Evolutionary conservation across 2,329 filamentous ascomycete species (phyloP), one percentile per base, ranked within the genome.

Genomic region (Sclerotinia trifoliorum): DNA sequence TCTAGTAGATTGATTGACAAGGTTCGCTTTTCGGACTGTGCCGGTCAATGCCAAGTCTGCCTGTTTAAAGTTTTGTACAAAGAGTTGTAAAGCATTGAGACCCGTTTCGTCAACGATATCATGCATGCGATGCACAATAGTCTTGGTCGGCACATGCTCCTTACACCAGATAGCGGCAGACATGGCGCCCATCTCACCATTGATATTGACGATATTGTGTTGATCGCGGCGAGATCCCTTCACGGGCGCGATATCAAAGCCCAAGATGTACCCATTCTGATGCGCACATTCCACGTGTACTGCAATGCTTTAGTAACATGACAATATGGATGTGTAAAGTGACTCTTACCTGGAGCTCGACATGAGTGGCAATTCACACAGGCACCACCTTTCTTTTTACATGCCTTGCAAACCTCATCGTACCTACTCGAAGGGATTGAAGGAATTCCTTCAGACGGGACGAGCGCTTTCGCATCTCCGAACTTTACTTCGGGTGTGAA

Each of bases 401-500:
- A 99, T 24, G 92, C 83, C 78, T 93, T 92, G 83, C 95, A 99
- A 7, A 85, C 81, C 72, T 93, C 90, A 4, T 67, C 65, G 26
- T 91, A 96, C 72, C 88, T 87, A 48, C 86, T 81, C 48, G 86
- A 83, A 1, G 91, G 86, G 69, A 99, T 94, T 8, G 91, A 89
- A 5, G 91, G 90, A 71, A 99, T 93, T 26, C 94, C 94, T 80
- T 99, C 95, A 2, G 92, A 93, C 44, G 93, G 90, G 73, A 93
- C 91, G 46, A 99, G 81, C 24, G 90, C 88, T 75, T 89, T 88
- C 24, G 93, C 90, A 74, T 92, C 92, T 71, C 91, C 94, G 78
- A 97, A 99, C 76, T 94, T 95, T 75, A 97, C 90, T 79, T 99
- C 95, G 0, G 93, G 89, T 15, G 91, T 94, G 88, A 92, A 98